These are phyloP conservation scores for Euphorbia lathyris DNA, from an alignment of 345 rosid species.

Conservation along the genomic window DNA sequence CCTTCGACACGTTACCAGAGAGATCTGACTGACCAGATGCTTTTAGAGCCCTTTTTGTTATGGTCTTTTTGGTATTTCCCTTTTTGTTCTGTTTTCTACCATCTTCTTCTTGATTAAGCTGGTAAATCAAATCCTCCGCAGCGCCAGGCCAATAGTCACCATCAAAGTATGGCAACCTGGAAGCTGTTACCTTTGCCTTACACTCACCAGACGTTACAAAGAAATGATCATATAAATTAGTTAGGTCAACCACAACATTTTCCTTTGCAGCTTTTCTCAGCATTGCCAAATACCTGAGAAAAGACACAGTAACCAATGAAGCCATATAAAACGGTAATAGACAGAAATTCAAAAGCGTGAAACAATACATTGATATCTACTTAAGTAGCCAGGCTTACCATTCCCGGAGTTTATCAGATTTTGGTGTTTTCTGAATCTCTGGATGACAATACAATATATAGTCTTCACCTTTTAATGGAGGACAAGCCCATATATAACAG, in stretches of 20 bases:
- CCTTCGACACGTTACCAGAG: slow-evolving; percentile 84
- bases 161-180: slow-evolving; percentile 97
- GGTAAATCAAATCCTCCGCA: slow-evolving; percentile 89
- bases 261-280: slow-evolving; percentile 83
- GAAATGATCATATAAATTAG: slow-evolving; percentile 90
- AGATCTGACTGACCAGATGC: slow-evolving; percentile 96
- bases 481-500: slow-evolving; percentile 99
- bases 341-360: neutral
- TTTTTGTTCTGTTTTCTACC: slow-evolving; percentile 88
- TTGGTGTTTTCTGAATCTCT: slow-evolving; percentile 98
- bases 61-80: slow-evolving; percentile 73
- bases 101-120: slow-evolving; percentile 92
- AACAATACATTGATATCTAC: neutral
- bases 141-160: slow-evolving; percentile 99
- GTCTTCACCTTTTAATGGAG: slow-evolving; percentile 98
- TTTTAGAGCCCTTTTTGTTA: slow-evolving; percentile 94
- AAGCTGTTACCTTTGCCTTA: slow-evolving; percentile 92
- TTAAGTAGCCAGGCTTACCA: slow-evolving; percentile 60
- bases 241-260: slow-evolving; percentile 73
- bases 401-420: slow-evolving; percentile 97
- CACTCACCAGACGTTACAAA: slow-evolving; percentile 80
- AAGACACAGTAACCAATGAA: slow-evolving; percentile 8
- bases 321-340: slow-evolving; percentile 14
- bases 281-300: slow-evolving; percentile 85
- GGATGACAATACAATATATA: slow-evolving; percentile 98